These are phyloP conservation scores for Ustilago trichophora DNA, from an alignment of 1,284 basidiomycete species.

Conservation along the genomic window DNA sequence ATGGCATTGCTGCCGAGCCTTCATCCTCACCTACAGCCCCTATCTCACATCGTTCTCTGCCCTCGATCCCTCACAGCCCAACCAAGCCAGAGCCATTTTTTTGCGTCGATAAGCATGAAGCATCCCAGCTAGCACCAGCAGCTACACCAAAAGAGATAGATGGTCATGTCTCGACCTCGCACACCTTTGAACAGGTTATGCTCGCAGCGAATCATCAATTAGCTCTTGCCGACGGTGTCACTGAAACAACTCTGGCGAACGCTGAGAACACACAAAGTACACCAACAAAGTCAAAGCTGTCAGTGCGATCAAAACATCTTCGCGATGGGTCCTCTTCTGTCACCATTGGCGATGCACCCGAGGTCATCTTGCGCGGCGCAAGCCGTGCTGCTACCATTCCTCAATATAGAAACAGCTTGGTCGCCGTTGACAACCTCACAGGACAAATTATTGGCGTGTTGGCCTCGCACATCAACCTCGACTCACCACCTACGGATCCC, in stretches of 20 bases:
- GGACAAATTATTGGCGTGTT: constrained; percentile 52
- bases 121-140: no score
- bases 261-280: no score
- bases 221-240: no score
- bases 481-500: neutral
- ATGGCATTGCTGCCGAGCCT: neutral
- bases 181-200: no score
- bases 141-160: no score
- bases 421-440: constrained; percentile 55
- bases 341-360: constrained; percentile 7
- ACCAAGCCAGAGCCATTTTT: neutral
- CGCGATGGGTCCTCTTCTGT: constrained; percentile 16
- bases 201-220: no score
- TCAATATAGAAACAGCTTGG: constrained; percentile 49
- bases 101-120: no score
- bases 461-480: constrained; percentile 41
- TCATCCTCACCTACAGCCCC: neutral
- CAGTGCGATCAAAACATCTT: constrained; percentile 12
- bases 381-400: neutral
- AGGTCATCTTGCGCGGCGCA: constrained; percentile 5
- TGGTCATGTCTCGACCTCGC: no score
- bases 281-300: neutral
- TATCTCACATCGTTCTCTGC: constrained; percentile 2
- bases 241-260: no score
- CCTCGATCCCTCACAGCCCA: neutral